These are phyloP conservation scores for Blastomyces percursus DNA, from an alignment of 2,329 filamentous ascomycete species.

Conservation along the genomic window DNA sequence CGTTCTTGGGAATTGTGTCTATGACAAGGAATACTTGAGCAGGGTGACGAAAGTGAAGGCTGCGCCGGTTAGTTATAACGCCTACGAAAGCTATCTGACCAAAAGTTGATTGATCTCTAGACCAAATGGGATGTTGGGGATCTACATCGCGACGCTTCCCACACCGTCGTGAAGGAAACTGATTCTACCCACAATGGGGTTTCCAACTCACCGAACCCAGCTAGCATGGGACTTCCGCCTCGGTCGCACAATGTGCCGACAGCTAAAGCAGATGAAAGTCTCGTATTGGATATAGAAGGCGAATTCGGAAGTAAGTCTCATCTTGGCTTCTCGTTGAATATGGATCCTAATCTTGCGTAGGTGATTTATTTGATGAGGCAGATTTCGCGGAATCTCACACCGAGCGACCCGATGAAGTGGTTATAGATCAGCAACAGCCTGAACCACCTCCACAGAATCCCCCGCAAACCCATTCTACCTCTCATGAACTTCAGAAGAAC, in stretches of 20 bases:
- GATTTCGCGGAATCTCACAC: conserved; percentile 62
- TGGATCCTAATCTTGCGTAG: conserved; percentile 16
- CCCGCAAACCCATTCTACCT: conserved; percentile 4
- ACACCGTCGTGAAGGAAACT: conserved; percentile 46
- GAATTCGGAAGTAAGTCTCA: conserved; percentile 33
- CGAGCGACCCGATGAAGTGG: conserved; percentile 66
- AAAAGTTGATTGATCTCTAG: conserved; percentile 14
- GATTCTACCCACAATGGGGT: conserved; percentile 15
- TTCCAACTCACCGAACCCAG: conserved; percentile 9
- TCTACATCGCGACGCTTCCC: conserved; percentile 72
- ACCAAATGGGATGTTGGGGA: conserved; percentile 68
- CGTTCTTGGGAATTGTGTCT: conserved; percentile 94
- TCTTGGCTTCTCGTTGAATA: neutral
- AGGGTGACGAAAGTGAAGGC: conserved; percentile 87
- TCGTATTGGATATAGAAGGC: conserved; percentile 29
- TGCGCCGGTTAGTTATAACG: conserved; percentile 41
- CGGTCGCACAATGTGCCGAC: conserved; percentile 19
- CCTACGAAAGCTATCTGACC: neutral
- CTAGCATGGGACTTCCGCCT: conserved; percentile 40
- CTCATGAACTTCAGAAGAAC: conserved; percentile 1
- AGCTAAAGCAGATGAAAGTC: conserved; percentile 16
- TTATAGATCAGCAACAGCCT: conserved; percentile 36
- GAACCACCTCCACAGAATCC: conserved; percentile 18
- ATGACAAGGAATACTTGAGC: conserved; percentile 86
- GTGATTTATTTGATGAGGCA: conserved; percentile 61